Evolutionary conservation across 768 basidiomycete genomes (phyloP), one percentile per base, ranked within the genome.

Genomic region (Tylopilus cervinicoccineus): DNA sequence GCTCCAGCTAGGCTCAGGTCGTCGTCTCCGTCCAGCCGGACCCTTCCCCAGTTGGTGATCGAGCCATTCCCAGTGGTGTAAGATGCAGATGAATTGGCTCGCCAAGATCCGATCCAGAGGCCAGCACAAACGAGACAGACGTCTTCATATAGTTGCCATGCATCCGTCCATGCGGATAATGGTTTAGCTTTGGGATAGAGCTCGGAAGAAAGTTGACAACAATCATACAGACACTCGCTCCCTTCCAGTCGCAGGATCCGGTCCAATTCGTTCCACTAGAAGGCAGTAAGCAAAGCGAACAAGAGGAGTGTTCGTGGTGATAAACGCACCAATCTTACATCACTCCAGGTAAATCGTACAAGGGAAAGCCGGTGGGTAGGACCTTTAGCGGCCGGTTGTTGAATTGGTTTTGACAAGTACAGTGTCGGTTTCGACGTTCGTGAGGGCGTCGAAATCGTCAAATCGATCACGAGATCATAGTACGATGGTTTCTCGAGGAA

Each of bases 111-210:
- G 58, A 84, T 77, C 88, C 87, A 91, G n/a, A 89, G 73, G 3
- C 86, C 81, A 0, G 88, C 89, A 58, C 89, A 91, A 38, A 89
- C 72, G 33, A 90, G 71, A 52, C 90, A 92, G 19, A 86, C 84
- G 51, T 92, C 90, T 66, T 93, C 89, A 57, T 92, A 93, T 12
- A 91, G 72, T 22, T 80, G 78, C 87, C 88, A 90, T 8, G 78
- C 77, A 52, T 90, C 89, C 13, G 80, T 75, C 85, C 86, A 88
- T 3, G 73, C 55, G 4, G 79, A 72, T 17, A 76, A 60, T 9
- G 71, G 50, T 46, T 72, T 76, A 11, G 68, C 63, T 58, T 70
- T 76, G 5, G 57, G 39, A 23, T 65, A 61, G 14, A 62, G 33
- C 27, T 65, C 61, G 13, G 67, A 37, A 16, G 62, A 58, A 43